Evolutionary conservation across 139 green algal species (phyloP).

Genomic region (Zygnema circumcarinatum): DNA sequence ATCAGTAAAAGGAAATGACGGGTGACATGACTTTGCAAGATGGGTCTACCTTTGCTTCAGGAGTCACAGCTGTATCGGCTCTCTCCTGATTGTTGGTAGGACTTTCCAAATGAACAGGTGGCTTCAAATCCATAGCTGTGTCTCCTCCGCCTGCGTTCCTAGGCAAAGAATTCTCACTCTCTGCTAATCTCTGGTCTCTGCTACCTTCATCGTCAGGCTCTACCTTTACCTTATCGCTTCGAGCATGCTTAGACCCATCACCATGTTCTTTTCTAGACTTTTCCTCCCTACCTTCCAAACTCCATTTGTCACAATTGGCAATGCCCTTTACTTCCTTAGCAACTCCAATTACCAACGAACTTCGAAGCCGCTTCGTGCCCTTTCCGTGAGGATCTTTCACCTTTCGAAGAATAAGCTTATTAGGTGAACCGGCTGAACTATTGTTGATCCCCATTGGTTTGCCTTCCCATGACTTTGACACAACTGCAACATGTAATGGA

Average conservation of each 20-base stretch:
- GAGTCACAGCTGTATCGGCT: no score
- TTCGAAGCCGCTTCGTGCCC: constrained; percentile 27
- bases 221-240: background rate
- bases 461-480: background rate
- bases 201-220: background rate
- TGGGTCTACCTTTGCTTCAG: no score
- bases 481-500: background rate
- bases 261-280: background rate
- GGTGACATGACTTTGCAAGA: no score
- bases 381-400: background rate
- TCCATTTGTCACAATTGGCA: background rate
- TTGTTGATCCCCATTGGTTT: background rate
- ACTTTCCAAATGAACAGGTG: no score
- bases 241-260: background rate
- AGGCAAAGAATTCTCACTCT: no score
- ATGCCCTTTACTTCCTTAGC: background rate
- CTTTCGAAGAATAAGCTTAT: background rate
- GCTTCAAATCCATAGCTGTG: no score
- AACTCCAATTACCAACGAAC: background rate
- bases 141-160: no score
- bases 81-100: no score
- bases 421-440: background rate
- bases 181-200: no score
- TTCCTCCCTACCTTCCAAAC: background rate
- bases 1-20: no score